Evolutionary conservation across 371 early-diverging fungal genomes (phyloP).

Genomic region (Rhizopus sp.): DNA sequence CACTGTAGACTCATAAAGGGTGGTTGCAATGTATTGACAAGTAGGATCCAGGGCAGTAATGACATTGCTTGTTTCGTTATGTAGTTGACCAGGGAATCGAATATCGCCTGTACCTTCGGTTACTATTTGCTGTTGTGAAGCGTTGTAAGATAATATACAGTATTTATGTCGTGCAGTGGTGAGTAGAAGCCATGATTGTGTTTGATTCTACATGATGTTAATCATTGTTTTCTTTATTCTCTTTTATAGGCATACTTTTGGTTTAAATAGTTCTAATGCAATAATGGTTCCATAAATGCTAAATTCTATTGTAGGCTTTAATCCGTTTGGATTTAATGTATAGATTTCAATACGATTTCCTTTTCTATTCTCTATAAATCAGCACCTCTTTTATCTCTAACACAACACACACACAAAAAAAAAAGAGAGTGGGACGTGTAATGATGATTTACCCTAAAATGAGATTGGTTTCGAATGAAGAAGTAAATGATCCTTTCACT

Average conservation of each 20-base stretch:
- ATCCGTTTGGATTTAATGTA: conserved; percentile 56
- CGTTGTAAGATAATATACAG: conserved; percentile 63
- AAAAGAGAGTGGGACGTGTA: background rate
- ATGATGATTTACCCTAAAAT: conserved; percentile 63
- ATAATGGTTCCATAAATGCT: conserved; percentile 74
- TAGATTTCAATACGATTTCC: conserved; percentile 75
- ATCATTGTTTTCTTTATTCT: background rate
- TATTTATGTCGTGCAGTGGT: conserved; percentile 61
- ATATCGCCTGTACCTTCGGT: conserved; percentile 73
- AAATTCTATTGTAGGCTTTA: conserved; percentile 68
- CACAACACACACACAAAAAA: background rate
- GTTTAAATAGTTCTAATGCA: conserved; percentile 57
- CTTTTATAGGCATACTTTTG: conserved; percentile 43
- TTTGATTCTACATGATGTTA: conserved; percentile 20
- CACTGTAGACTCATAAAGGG: conserved; percentile 35
- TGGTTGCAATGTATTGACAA: conserved; percentile 44
- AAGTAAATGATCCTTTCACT: conserved; percentile 68
- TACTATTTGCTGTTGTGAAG: conserved; percentile 37
- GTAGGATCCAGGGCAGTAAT: conserved; percentile 59
- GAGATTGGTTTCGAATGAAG: conserved; percentile 64
- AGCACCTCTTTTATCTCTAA: background rate
- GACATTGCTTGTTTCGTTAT: conserved; percentile 35
- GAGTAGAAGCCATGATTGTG: conserved; percentile 65
- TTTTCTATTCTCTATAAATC: conserved; percentile 49
- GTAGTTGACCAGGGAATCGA: conserved; percentile 53